Conservation (phyloP, 306 rosid species). For the Mucuna pruriens region DNA sequence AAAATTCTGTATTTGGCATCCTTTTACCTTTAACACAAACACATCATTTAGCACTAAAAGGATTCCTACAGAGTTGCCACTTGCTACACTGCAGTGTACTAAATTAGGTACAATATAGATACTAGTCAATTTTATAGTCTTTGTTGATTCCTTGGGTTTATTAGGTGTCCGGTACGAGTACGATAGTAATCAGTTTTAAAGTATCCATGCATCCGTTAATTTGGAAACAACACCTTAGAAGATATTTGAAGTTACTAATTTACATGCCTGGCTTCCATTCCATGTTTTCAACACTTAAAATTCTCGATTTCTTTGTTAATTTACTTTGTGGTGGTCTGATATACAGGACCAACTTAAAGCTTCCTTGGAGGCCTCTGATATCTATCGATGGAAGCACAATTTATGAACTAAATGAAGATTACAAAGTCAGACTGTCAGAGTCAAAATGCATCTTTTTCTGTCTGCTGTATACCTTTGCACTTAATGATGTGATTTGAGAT, state of each 20-base stretch:
- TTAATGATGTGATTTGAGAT: slow-evolving; percentile 16
- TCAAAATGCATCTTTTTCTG: slow-evolving; percentile 13
- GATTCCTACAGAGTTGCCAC: neutral
- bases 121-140: neutral
- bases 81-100: neutral
- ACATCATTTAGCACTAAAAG: neutral
- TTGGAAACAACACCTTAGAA: neutral
- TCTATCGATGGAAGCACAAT: slow-evolving; percentile 73
- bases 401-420: slow-evolving; percentile 65
- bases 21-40: slow-evolving; percentile 7
- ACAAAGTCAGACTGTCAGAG: slow-evolving; percentile 65
- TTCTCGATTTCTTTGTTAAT: neutral
- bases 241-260: slow-evolving; percentile 2
- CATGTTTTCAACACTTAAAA: slow-evolving; percentile 21
- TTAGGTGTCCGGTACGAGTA: neutral
- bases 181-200: neutral
- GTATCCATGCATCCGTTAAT: neutral
- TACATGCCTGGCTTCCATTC: neutral
- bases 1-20: slow-evolving; percentile 7
- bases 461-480: neutral
- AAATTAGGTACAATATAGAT: neutral
- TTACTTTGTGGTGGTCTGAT: neutral
- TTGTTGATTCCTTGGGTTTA: neutral
- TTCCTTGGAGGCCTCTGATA: slow-evolving; percentile 93
- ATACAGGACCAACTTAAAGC: slow-evolving; percentile 84